Evolutionary conservation across 345 rosid genomes (phyloP), one percentile per base, ranked within the genome.

Genomic region (Pistacia integerrima): DNA sequence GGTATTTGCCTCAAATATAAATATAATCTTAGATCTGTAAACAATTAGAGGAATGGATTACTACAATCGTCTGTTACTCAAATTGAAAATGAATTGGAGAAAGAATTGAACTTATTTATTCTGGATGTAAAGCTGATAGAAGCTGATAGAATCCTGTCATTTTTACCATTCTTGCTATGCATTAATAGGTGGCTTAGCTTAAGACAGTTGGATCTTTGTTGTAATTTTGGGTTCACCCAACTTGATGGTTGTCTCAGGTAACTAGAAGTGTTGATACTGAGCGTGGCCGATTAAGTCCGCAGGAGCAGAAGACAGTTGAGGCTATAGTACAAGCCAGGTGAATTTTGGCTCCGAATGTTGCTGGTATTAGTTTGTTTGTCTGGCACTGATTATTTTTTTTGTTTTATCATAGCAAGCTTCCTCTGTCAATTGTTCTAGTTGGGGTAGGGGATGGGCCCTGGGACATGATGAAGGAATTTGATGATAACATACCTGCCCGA

Each of bases 391-490:
- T 69, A 79, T 67, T 18, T 76, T 64, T 30, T 83, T 78, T 77
- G 64, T 28, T 73, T 41, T 55, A 48, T 73, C 74, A 22, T 87
- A 91, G 96, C 76, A 84, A 92, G 82, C 90, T 91, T 84, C 98
- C 98, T 35, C 73, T 97, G 65, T 94, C 98, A 35, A 92, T 97
- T 62, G 82, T 94, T 61, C 84, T 94, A 72, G 98, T 97, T 0
- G 99, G 99, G 67, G 98, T 97, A 0, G 99, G 99, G 30, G 99
- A 97, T 82, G 99, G 99, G 14, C 99, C 99, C 35, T 97, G 99
- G 99, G 98, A 97, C 78, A 91, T 88, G 88, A 97, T 97, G 99
- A 84, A 86, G 76, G 97, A 97, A 81, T 97, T 97, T 52, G 98
- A 94, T 66, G 99, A 97, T 75, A 97, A 97, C 79, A 97, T 97